These are phyloP conservation scores for Ciborinia camelliae DNA, from an alignment of 2,329 filamentous ascomycete species.

Conservation along the genomic window DNA sequence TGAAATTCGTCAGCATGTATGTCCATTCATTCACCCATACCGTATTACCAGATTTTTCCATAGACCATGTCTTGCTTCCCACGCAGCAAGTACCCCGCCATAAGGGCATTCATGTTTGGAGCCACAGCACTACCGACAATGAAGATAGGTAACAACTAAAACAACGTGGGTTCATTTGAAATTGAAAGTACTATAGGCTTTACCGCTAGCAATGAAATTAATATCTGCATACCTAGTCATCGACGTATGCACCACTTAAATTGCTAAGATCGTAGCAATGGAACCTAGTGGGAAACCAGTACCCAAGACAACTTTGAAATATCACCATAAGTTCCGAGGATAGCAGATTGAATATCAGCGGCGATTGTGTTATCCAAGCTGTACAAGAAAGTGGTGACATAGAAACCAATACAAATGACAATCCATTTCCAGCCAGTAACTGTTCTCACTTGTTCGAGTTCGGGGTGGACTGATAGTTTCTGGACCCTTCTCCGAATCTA, in stretches of 20 bases:
- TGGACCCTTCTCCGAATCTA: slow-evolving; percentile 15
- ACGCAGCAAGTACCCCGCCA: slow-evolving; percentile 32
- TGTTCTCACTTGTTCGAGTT: slow-evolving; percentile 2
- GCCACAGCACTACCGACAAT: slow-evolving; percentile 34
- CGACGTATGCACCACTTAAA: neutral
- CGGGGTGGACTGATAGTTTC: neutral
- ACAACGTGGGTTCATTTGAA: slow-evolving; percentile 29
- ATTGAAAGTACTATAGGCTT: slow-evolving; percentile 29
- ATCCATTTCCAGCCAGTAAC: slow-evolving; percentile 34
- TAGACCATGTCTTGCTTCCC: neutral
- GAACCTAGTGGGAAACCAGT: slow-evolving; percentile 41
- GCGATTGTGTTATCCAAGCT: slow-evolving; percentile 36
- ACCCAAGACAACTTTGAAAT: slow-evolving; percentile 40
- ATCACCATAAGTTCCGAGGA: slow-evolving; percentile 40
- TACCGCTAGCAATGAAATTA: slow-evolving; percentile 1
- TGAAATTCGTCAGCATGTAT: neutral
- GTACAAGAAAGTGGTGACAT: slow-evolving; percentile 16
- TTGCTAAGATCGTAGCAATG: slow-evolving; percentile 14
- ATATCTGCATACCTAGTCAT: neutral
- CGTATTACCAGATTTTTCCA: neutral
- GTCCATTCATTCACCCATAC: neutral
- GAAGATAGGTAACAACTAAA: slow-evolving; percentile 26
- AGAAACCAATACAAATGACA: slow-evolving; percentile 20
- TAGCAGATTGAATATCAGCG: slow-evolving; percentile 44
- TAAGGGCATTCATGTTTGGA: slow-evolving; percentile 41